Base-by-base conservation (phyloP, 2,329 filamentous ascomycete genomes). In the Mollisia scopiformis region DNA sequence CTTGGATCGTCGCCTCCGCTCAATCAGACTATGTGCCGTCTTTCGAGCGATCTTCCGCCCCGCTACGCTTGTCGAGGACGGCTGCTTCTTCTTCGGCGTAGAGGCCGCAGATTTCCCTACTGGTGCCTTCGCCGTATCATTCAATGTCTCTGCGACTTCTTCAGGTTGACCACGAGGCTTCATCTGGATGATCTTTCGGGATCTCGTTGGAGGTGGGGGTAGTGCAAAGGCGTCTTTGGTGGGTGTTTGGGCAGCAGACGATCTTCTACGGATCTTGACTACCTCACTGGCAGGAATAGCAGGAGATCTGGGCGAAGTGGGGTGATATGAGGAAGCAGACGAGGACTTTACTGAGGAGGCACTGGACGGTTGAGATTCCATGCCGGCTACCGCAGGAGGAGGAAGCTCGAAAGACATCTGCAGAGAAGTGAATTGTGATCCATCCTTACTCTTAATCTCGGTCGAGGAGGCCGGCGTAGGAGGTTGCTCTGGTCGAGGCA, bases 131-230 rank as follows among this genome's bases (percentile, higher is more conserved):
- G 58, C 46, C n/a, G 55, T 27, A 46, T 69, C 65, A 30, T 57
- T 51, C 0, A 60, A 28, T 11, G 46, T 23, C 25, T 68, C 58
- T 43, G 55, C 57, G 7, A 47, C 58, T 35, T 73, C 66, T 57
- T 77, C 72, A 62, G 79, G 72, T 67, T 85, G 78, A 30, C 75
- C 70, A 27, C 80, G 77, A 19, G 85, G 94, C 76, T 96, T 97
- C 93, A 98, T 97, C 78, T 98, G 94, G 61, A 98, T 98, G 74
- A 99, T 98, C 79, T 96, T 98, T 71, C 94, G 89, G 43, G 92
- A 91, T 64, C 94, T 84, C 2, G 93, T 97, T 0, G 95, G 95
- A 16, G 94, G 95, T 10, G 95, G 95, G 21, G 95, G 95, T 16
- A 99, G 84, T 10, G 90, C 84, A 74, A 97, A 96, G 51, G 84